These are phyloP conservation scores for Leccinum barrowsii DNA, from an alignment of 768 basidiomycete genomes.

Conservation along the genomic window DNA sequence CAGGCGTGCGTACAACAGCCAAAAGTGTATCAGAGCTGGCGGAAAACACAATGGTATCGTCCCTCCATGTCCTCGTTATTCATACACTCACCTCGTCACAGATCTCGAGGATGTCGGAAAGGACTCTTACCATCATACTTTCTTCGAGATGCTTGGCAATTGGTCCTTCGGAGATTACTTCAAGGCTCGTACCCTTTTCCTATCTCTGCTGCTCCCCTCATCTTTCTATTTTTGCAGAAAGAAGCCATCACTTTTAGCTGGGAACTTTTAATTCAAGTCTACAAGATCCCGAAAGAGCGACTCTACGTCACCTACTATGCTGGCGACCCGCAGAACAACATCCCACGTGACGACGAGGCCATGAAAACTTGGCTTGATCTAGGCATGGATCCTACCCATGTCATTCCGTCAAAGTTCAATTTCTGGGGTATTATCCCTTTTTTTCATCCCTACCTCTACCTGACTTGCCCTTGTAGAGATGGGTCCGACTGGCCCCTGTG, in stretches of 20 bases:
- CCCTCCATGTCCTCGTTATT: neutral
- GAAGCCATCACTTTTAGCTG: constrained; percentile 93
- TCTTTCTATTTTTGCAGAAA: constrained; percentile 48
- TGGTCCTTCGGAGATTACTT: constrained; percentile 99
- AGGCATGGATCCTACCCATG: constrained; percentile 85
- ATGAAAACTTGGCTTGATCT: constrained; percentile 84
- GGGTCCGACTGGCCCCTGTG: constrained; percentile 97
- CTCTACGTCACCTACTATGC: constrained; percentile 98
- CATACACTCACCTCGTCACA: constrained; percentile 29
- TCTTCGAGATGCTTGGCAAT: constrained; percentile 99
- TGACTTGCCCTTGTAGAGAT: constrained; percentile 62
- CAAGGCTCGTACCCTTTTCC: constrained; percentile 57
- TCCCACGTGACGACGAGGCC: constrained; percentile 88
- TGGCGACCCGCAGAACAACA: constrained; percentile 79
- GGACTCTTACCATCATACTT: constrained; percentile 96
- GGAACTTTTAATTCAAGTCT: constrained; percentile 90
- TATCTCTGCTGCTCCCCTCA: neutral
- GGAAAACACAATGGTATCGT: constrained; percentile 93
- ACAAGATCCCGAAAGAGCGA: constrained; percentile 82
- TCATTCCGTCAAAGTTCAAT: constrained; percentile 95
- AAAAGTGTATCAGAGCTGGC: constrained; percentile 98
- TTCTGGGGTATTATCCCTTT: constrained; percentile 82
- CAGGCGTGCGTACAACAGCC: constrained; percentile 91
- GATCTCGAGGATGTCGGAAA: constrained; percentile 99
- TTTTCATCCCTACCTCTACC: neutral